Percentiles rank a stretch among this genome's conserved stretches.
Conservation (phyloP, 2,329 filamentous ascomycete genomes). For the Chrysoporthe austroafricana region DNA sequence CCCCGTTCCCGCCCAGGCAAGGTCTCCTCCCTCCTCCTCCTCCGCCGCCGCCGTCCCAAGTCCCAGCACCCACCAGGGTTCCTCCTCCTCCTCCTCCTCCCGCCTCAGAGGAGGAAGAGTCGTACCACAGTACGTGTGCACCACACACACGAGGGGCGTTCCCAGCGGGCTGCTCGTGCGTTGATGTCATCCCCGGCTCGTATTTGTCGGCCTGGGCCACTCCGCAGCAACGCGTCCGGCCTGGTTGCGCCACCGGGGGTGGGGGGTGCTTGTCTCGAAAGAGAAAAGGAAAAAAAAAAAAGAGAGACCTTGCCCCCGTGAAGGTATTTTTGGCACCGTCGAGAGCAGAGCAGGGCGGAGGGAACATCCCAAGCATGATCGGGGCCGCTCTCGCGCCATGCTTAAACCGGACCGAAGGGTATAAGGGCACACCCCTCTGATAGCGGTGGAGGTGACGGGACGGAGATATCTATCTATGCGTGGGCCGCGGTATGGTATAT, state of each 20-base stretch:
- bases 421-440: not conserved
- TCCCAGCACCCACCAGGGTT: constrained; percentile 8
- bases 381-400: not conserved
- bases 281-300: not conserved
- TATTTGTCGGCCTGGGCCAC: not conserved
- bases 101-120: too few species aligned
- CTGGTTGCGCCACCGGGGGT: not conserved
- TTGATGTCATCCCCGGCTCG: not conserved
- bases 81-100: not conserved
- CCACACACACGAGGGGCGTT: not conserved
- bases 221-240: not conserved
- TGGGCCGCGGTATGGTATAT: not conserved
- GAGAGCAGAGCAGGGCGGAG: too few species aligned
- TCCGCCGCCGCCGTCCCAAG: too few species aligned
- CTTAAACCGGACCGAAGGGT: constrained; percentile 16
- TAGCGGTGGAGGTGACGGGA: constrained; percentile 4
- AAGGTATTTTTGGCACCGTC: not conserved
- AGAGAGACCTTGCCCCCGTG: not conserved
- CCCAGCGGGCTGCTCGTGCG: too few species aligned
- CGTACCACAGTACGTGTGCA: too few species aligned
- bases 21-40: constrained; percentile 5
- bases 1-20: not conserved
- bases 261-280: not conserved
- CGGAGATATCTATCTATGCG: not conserved
- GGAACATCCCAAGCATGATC: not conserved